These are phyloP conservation scores for Lyophyllum decastes DNA, from an alignment of 768 basidiomycete genomes.

Conservation along the genomic window DNA sequence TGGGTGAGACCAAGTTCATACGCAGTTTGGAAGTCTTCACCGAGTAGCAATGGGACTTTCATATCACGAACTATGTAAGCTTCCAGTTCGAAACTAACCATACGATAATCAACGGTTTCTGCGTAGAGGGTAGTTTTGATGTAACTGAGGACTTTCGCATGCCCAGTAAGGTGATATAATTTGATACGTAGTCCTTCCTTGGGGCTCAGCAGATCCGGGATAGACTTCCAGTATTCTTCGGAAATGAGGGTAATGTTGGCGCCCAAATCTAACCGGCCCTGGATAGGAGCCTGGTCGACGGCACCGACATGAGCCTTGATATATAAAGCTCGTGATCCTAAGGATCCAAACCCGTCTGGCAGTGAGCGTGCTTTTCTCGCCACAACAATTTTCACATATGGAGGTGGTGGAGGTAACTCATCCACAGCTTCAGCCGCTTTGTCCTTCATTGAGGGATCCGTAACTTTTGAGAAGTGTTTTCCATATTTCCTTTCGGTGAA, in stretches of 20 bases:
- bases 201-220: not conserved
- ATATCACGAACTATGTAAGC: constrained; percentile 31
- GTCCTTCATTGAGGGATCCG: no score
- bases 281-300: not conserved
- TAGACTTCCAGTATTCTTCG: not conserved
- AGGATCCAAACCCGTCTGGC: not conserved
- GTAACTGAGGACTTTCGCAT: no score
- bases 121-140: not conserved
- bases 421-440: no score
- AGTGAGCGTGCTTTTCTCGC: not conserved
- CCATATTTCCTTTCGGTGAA: not conserved
- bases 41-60: constrained; percentile 29
- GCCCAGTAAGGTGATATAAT: not conserved
- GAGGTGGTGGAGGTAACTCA: not conserved
- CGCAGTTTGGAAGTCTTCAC: constrained; percentile 33
- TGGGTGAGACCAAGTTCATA: constrained; percentile 16
- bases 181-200: not conserved
- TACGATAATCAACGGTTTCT: not conserved
- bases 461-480: no score
- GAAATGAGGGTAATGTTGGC: not conserved
- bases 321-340: not conserved
- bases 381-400: not conserved
- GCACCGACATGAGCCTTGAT: not conserved
- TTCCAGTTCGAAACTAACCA: constrained; percentile 25
- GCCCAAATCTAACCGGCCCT: not conserved